These are phyloP conservation scores for Rubia tinctorum DNA, from an alignment of 305 asterid genomes.

Conservation along the genomic window DNA sequence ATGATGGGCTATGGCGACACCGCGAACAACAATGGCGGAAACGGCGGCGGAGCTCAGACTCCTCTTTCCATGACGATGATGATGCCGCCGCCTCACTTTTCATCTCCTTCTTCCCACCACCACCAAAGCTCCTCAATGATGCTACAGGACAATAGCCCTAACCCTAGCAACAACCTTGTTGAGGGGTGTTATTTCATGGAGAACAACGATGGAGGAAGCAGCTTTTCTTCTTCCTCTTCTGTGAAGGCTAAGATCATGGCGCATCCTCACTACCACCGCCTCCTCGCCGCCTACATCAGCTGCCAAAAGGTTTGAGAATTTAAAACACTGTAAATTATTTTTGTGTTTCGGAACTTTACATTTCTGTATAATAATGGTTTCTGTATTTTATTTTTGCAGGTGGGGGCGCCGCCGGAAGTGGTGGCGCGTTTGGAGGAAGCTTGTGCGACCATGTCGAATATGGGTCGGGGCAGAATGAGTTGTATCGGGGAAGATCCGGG, in stretches of 20 bases:
- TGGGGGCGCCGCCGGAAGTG: constrained; percentile 97
- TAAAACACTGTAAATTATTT: not conserved
- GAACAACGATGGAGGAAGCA: not conserved
- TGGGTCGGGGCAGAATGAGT: constrained; percentile 38
- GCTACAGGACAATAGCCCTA: constrained; percentile 24
- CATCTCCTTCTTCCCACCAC: constrained; percentile 25
- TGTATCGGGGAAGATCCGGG: constrained; percentile 84
- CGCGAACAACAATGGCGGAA: not conserved
- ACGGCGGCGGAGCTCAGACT: constrained; percentile 38
- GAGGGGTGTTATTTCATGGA: constrained; percentile 74
- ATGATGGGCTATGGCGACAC: constrained; percentile 66
- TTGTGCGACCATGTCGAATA: constrained; percentile 52
- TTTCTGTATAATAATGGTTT: not conserved
- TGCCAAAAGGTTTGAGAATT: constrained; percentile 68
- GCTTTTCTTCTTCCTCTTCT: constrained; percentile 24
- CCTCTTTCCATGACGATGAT: constrained; percentile 53
- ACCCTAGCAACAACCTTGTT: not conserved
- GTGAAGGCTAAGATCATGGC: constrained; percentile 81
- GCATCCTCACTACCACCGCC: constrained; percentile 91
- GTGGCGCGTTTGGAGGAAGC: constrained; percentile 87
- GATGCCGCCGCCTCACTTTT: constrained; percentile 43
- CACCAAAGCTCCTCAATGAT: constrained; percentile 32
- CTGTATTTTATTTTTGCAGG: constrained; percentile 36
- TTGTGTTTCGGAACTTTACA: not conserved
- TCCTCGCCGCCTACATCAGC: constrained; percentile 69